Evolutionary conservation across 116 monocot species (phyloP), one percentile per base, ranked within the genome.

Genomic region (Trichopus zeylanicus): DNA sequence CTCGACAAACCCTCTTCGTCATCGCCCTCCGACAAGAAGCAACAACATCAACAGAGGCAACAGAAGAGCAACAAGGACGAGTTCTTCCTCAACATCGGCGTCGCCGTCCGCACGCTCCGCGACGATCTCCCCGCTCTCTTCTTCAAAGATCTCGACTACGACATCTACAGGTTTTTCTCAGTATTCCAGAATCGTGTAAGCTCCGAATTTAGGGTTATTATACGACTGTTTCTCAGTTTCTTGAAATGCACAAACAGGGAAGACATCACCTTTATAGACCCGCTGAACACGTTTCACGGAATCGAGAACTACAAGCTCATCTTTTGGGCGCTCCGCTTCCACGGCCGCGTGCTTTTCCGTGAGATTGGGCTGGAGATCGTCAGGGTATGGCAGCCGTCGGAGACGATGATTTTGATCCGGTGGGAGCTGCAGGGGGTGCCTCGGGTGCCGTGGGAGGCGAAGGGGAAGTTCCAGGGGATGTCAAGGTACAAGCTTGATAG

Each of bases 291-390:
- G 19, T 89, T 94, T 53, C 73, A 65, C 33, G 94, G 94, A 18
- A 83, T 89, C 13, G 86, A 86, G 33, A 89, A 88, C 76, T 94
- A 94, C 51, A 65, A 68, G 48, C 53, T 81, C 18, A 86, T 94
- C 23, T 89, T 94, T 65, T 89, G 94, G 94, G 86, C 89, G 1
- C 68, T 94, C 18, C 69, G 94, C 19, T 94, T 94, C 57, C 86
- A 94, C 49, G 89, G 86, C 11, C 72, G 83, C 46, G 66, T 94
- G 53, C 74, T 94, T 12, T 94, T 94, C 35, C 61, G 75, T 15
- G 94, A 94, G 25, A 94, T 94, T 26, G 70, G 70, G 26, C n/a
- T 94, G 4, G 69, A 83, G 58, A 69, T 94, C 1, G 68, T 75
- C 5, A 75, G 89, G 51, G 70, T 94, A n/a, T 94, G 89, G 86